Base-by-base conservation (phyloP, 441 rosid species). In the Raphanus hybrid region DNA sequence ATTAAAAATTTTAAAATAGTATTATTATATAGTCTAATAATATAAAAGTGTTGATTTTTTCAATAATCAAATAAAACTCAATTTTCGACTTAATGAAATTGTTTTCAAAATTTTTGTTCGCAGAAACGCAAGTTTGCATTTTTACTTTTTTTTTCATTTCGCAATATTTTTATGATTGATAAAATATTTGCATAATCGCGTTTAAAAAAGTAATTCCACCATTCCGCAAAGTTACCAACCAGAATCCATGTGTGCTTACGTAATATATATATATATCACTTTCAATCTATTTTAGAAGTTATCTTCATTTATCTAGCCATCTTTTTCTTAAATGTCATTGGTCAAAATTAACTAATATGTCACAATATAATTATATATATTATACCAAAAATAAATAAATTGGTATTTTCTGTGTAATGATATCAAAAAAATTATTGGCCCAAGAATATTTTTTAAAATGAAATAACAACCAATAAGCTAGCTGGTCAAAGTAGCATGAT, bases 401-500 rank as follows among this genome's bases (percentile, higher is more conserved):
- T 45, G 52, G 15, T 45, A 45, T 2, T 16, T 15, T 55, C 5
- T 55, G 27, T 55, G 26, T 3, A 18, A 2, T 7, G 20, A 20
- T 55, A 55, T 55, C 8, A 45, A 23, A 20, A 41, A 41, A 45
- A 45, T 8, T 18, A 18, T 55, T 54, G 14, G 10, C 5, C 26
- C 60, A 16, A 16, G 18, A 18, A 55, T 18, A 18, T 16, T 7
- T 7, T 50, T 55, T 55, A 54, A 8, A 55, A 55, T 54, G 70
- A 50, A 23, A 39, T 9, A 34, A 34, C 15, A 71, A 20, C 26
- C 59, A 45, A 20, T 26, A 66, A 78, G 69, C 57, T 29, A 48
- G 18, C 26, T 72, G 50, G 77, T 67, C 81, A 78, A 67, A 66
- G 16, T 60, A 15, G 58, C 18, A 78, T 65, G 57, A 67, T 60